Evolutionary conservation across 2,329 filamentous ascomycete species (phyloP).

Genomic region (Teratosphaeriaceae sp.): DNA sequence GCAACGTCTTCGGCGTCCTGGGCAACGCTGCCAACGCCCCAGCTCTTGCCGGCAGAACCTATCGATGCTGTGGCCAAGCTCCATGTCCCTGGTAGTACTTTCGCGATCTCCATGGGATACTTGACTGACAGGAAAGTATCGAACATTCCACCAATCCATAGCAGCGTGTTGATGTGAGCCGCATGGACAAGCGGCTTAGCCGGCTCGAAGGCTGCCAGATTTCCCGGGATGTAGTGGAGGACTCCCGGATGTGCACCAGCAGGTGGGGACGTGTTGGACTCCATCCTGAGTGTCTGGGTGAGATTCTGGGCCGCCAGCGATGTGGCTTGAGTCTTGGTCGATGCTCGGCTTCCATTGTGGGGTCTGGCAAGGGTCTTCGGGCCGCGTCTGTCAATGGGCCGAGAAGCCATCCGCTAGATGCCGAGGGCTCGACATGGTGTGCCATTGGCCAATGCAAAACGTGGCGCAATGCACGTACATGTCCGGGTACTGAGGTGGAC

Average conservation of each 20-base stretch:
- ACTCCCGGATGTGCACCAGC: conserved; percentile 25
- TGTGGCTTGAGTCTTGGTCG: no score
- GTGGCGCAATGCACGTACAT: no score
- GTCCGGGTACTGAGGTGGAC: no score
- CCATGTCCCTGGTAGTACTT: conserved; percentile 45
- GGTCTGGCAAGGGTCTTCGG: no score
- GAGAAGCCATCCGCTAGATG: no score
- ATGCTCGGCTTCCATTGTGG: no score
- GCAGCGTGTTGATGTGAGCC: conserved; percentile 48
- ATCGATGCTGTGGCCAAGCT: conserved; percentile 36
- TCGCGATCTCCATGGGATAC: conserved; percentile 48
- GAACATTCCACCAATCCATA: conserved; percentile 64
- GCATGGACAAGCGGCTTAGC: conserved; percentile 19
- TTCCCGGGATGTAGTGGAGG: conserved; percentile 36
- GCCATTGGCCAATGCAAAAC: no score
- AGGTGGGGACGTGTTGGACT: background rate
- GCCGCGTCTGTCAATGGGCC: no score
- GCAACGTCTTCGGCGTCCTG: conserved; percentile 50
- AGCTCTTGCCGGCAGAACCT: conserved; percentile 48
- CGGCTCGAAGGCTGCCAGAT: conserved; percentile 42
- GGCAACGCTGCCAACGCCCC: conserved; percentile 47
- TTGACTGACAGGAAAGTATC: conserved; percentile 62
- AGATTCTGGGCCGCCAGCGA: no score
- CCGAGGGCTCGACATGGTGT: no score
- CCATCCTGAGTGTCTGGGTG: background rate